Percentiles rank a stretch among this genome's conserved stretches.
phyloP scores from a whole-genome alignment of 805 yeast genomes.

The Jamesozyma lodderae region DNA sequence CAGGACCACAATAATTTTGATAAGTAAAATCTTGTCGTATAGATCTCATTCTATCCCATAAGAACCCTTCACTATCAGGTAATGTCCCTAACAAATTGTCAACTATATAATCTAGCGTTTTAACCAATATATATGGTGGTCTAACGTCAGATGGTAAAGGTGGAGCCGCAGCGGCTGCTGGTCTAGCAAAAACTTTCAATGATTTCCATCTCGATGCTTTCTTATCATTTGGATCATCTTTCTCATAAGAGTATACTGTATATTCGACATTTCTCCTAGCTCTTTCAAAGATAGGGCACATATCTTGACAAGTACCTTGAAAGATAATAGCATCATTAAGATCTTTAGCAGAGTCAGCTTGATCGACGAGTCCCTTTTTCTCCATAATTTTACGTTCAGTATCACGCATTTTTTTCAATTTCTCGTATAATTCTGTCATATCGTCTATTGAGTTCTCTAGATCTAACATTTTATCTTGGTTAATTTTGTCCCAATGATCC shows the following conservation, averaged over 20 bases:
- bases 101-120: constrained; percentile 64
- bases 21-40: constrained; percentile 95
- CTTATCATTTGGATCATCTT: constrained; percentile 45
- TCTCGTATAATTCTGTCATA: constrained; percentile 64
- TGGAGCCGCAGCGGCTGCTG: constrained; percentile 98
- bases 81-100: constrained; percentile 52
- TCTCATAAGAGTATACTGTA: constrained; percentile 73
- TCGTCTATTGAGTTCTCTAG: constrained; percentile 49
- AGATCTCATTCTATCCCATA: constrained; percentile 96
- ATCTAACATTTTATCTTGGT: constrained; percentile 51
- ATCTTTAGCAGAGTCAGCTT: constrained; percentile 71
- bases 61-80: constrained; percentile 80
- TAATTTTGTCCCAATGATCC: constrained; percentile 66
- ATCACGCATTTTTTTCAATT: constrained; percentile 64
- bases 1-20: constrained; percentile 88
- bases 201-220: constrained; percentile 54
- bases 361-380: constrained; percentile 70
- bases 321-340: constrained; percentile 83
- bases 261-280: constrained; percentile 80
- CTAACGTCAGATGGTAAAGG: constrained; percentile 96
- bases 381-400: constrained; percentile 75
- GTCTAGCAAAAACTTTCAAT: constrained; percentile 87
- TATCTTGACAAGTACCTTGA: constrained; percentile 80
- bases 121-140: constrained; percentile 68
- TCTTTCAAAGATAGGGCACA: constrained; percentile 94